Evolutionary conservation across 441 rosid species (phyloP), one percentile per base, ranked within the genome.

Genomic region (Raphanus hybrid): DNA sequence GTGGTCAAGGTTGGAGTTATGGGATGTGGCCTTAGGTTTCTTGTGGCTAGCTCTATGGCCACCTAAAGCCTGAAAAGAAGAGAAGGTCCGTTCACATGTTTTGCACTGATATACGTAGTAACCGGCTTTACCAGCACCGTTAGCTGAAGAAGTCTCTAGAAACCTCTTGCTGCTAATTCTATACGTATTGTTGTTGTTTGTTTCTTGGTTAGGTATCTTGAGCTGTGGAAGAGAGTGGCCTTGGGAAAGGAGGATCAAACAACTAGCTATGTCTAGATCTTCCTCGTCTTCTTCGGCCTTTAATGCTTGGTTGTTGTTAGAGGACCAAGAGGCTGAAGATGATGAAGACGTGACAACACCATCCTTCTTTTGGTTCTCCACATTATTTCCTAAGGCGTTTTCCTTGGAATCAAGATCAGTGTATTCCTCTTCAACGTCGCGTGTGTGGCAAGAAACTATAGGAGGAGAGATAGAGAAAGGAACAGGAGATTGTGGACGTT

Each of bases 261-360:
- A 93, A 62, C 90, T 90, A 4, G 98, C 98, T 91, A 90, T 90
- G 76, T 90, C 96, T 68, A 89, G 90, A 64, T 91, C 98, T 69
- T 90, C 95, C 50, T 85, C 83, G 0, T 75, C 73, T 59, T 58
- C 67, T 39, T 59, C 11, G 29, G 69, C 3, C 1, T 73, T 73
- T 20, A 45, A 18, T 71, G 82, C 75, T 8, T 69, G 78, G 4
- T 70, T 78, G 69, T 71, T 61, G 10, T 80, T 81, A 32, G 81
- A 83, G 8, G 74, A 66, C 5, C 64, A 66, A 26, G 78, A 74
- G 39, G 78, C 78, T 74, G 78, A 74, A n/a, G 78, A 74, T 26
- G 64, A 66, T 55, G 78, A 74, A 54, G 71, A 65, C n/a, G 77
- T 64, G 39, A 65, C 16, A 32, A 57, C 66, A 55, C 63, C 70